Evolutionary conservation across 352 stramenopile species (phyloP).

Genomic region (Globisporangium nagaii): DNA sequence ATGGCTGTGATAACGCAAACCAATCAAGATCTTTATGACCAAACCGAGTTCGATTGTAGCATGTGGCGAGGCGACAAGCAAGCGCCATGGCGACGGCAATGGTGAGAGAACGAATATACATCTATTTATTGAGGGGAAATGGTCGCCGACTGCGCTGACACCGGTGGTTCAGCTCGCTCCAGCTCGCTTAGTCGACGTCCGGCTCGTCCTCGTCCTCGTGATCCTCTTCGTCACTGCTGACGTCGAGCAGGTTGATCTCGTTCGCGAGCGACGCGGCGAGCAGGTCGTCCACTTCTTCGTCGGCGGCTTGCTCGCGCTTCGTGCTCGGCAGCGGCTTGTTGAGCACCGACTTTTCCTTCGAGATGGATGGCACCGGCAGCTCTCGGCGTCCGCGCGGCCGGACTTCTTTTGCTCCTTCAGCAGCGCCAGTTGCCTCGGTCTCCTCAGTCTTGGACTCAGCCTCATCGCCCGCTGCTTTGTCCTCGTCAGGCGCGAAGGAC

Average conservation of each 20-base stretch:
- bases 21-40: slow-evolving; percentile 2
- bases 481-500: slow-evolving; percentile 47
- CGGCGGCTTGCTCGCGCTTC: slow-evolving; percentile 18
- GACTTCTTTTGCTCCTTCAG: background rate
- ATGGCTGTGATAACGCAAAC: background rate
- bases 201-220: slow-evolving; percentile 35
- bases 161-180: too few relatives aligned
- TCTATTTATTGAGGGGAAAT: slow-evolving; percentile 4
- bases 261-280: slow-evolving; percentile 55
- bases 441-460: background rate
- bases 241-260: slow-evolving; percentile 69
- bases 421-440: background rate
- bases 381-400: slow-evolving; percentile 4
- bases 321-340: slow-evolving; percentile 33
- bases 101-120: slow-evolving; percentile 2
- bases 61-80: background rate
- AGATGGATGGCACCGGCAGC: slow-evolving; percentile 7
- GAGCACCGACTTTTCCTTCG: slow-evolving; percentile 18
- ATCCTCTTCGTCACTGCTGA: slow-evolving; percentile 85
- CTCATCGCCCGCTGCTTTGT: slow-evolving; percentile 3
- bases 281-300: slow-evolving; percentile 63
- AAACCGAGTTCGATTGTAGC: too few relatives aligned
- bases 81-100: background rate
- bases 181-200: slow-evolving; percentile 42
- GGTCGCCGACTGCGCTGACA: too few relatives aligned